Conservation (phyloP, 176 grass and related monocot genomes). For the Aegilops bicornis region DNA sequence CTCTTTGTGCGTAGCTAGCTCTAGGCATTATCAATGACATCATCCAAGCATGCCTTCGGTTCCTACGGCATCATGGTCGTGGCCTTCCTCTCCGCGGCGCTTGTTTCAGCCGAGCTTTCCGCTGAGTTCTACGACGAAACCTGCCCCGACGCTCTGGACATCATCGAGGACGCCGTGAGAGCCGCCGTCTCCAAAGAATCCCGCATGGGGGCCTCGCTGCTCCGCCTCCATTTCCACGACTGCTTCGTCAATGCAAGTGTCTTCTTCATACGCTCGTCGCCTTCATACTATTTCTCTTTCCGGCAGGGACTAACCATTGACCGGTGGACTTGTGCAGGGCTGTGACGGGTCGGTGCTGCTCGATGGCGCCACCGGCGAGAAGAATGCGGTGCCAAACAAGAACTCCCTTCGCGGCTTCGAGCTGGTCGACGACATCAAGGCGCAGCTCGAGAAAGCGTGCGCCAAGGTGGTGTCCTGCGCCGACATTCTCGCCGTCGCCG, state of each 20-base stretch:
- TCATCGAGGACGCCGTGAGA: constrained; percentile 51
- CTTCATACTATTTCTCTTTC: too few species aligned
- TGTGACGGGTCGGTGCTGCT: constrained; percentile 58
- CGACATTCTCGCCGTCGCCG: constrained; percentile 67
- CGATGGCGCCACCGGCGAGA: constrained; percentile 53
- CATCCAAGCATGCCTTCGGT: constrained; percentile 7
- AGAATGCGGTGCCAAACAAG: constrained; percentile 46
- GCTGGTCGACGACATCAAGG: constrained; percentile 52
- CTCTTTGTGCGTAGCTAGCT: not conserved
- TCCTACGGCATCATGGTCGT: constrained; percentile 10
- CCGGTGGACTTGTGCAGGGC: constrained; percentile 23
- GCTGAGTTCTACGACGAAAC: constrained; percentile 53
- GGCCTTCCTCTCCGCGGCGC: not conserved
- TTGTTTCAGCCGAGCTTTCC: constrained; percentile 53
- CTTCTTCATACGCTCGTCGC: too few species aligned
- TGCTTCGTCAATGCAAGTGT: constrained; percentile 49
- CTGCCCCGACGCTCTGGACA: constrained; percentile 49
- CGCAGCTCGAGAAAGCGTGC: constrained; percentile 53
- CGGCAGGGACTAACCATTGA: constrained; percentile 23
- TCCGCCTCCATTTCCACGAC: constrained; percentile 74
- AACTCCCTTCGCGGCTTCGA: constrained; percentile 63
- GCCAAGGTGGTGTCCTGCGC: constrained; percentile 74
- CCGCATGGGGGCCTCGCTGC: constrained; percentile 64
- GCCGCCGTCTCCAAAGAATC: constrained; percentile 51
- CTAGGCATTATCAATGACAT: constrained; percentile 32